A percentile compares a stretch with the other conserved stretches of the same genome.
These are phyloP conservation scores for Talaromyces thailandensis DNA, from an alignment of 495 filamentous ascomycete species.

Conservation along the genomic window DNA sequence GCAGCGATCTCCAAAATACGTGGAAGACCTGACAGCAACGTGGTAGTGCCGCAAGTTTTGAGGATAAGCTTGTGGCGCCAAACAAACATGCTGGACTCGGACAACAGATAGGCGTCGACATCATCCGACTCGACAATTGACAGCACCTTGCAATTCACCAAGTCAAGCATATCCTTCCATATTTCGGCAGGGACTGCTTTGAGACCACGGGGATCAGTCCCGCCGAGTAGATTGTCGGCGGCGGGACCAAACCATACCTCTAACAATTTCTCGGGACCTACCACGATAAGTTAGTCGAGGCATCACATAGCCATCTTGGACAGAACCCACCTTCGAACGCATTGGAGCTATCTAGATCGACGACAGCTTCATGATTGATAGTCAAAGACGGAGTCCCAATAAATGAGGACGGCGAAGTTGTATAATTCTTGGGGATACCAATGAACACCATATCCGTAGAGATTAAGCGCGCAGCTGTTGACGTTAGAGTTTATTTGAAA, in stretches of 20 bases:
- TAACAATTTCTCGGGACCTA: conserved; percentile 92
- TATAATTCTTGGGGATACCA: conserved; percentile 70
- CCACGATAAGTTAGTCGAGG: not conserved
- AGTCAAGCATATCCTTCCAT: conserved; percentile 95
- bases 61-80: conserved; percentile 98
- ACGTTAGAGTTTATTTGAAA: conserved; percentile 9
- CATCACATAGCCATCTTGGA: no score
- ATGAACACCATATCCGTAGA: conserved; percentile 69
- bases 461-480: conserved; percentile 6
- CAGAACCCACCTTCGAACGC: conserved; percentile 76
- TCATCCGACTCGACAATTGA: conserved; percentile 91
- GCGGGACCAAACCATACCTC: conserved; percentile 97
- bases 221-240: conserved; percentile 59
- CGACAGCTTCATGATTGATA: conserved; percentile 92
- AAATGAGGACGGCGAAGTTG: conserved; percentile 66
- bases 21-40: conserved; percentile 77
- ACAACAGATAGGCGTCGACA: conserved; percentile 94
- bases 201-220: conserved; percentile 64
- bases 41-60: conserved; percentile 98
- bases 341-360: conserved; percentile 92
- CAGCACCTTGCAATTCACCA: conserved; percentile 97
- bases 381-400: conserved; percentile 69
- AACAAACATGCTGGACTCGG: conserved; percentile 99
- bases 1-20: conserved; percentile 88
- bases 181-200: conserved; percentile 75